A percentile compares a stretch with the other conserved stretches of the same genome.
Conservation (phyloP, 108 stramenopile genomes). For the Cyclostephanos invisitatus region DNA sequence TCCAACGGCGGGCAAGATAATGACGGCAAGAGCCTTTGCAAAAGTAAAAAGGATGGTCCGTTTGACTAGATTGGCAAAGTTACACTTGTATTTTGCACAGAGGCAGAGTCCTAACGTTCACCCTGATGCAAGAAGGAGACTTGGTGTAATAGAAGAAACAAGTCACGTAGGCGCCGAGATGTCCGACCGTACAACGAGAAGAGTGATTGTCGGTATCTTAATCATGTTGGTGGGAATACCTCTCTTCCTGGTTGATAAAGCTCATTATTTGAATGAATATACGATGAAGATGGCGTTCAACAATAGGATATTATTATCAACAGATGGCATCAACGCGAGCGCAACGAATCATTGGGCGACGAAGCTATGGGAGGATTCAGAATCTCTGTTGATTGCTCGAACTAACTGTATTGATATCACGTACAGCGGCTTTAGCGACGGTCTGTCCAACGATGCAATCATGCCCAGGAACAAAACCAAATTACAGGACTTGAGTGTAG, state of each 20-base stretch:
- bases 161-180: slow-evolving; percentile 61
- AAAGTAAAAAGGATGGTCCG: slow-evolving; percentile 66
- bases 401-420: slow-evolving; percentile 43
- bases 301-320: slow-evolving; percentile 22
- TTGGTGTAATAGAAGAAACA: slow-evolving; percentile 28
- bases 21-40: slow-evolving; percentile 46
- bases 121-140: slow-evolving; percentile 3
- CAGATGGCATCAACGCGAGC: slow-evolving; percentile 4
- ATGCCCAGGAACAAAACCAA: slow-evolving; percentile 41
- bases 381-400: slow-evolving; percentile 35
- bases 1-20: slow-evolving; percentile 27
- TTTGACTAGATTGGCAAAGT: slow-evolving; percentile 67
- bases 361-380: slow-evolving; percentile 37
- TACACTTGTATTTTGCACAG: slow-evolving; percentile 58
- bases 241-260: slow-evolving; percentile 41
- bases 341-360: neutral
- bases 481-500: slow-evolving; percentile 21
- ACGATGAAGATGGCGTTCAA: slow-evolving; percentile 48
- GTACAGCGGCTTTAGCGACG: slow-evolving; percentile 46
- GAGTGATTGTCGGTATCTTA: slow-evolving; percentile 56
- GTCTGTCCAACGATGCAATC: slow-evolving; percentile 6
- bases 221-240: slow-evolving; percentile 58
- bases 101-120: slow-evolving; percentile 19
- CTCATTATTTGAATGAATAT: slow-evolving; percentile 47
- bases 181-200: slow-evolving; percentile 64